A percentile compares a stretch with the other conserved stretches of the same genome.
Evolutionary conservation across 108 stramenopile species (phyloP).

Genomic region (Skeletonema costatum): DNA sequence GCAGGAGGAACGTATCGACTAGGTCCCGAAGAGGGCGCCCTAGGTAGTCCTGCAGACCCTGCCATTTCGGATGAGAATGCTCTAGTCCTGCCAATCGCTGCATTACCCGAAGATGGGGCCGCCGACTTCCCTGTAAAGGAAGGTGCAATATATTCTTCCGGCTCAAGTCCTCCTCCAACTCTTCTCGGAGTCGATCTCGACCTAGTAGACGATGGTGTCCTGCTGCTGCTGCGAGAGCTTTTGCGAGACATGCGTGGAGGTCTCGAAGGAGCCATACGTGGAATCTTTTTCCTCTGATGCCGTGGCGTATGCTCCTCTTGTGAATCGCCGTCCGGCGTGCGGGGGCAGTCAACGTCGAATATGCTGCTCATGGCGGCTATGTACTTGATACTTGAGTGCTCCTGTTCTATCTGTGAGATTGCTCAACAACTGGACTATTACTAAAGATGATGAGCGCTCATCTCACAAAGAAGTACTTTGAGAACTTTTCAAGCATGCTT

Average conservation of each 20-base stretch:
- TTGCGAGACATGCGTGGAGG: neutral
- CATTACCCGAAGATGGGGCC: neutral
- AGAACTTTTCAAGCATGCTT: no score
- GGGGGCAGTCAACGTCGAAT: slow-evolving; percentile 50
- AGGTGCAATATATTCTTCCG: slow-evolving; percentile 34
- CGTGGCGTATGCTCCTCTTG: neutral
- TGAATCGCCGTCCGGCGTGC: slow-evolving; percentile 40
- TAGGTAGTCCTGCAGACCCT: neutral
- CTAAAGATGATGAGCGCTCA: no score
- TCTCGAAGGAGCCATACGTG: neutral
- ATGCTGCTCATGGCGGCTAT: neutral
- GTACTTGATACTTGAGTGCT: no score
- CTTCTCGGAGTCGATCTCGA: neutral
- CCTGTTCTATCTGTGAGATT: no score
- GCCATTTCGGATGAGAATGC: neutral
- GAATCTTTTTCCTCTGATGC: neutral
- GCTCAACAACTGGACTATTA: no score
- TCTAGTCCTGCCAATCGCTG: neutral
- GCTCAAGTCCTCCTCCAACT: slow-evolving; percentile 21
- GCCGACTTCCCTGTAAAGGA: neutral
- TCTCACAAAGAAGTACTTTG: no score
- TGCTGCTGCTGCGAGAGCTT: neutral
- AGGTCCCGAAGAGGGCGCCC: slow-evolving; percentile 6
- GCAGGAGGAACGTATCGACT: neutral
- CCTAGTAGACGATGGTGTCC: neutral